Evolutionary conservation across 306 rosid genomes (phyloP).

Genomic region (Prunus salicina): DNA sequence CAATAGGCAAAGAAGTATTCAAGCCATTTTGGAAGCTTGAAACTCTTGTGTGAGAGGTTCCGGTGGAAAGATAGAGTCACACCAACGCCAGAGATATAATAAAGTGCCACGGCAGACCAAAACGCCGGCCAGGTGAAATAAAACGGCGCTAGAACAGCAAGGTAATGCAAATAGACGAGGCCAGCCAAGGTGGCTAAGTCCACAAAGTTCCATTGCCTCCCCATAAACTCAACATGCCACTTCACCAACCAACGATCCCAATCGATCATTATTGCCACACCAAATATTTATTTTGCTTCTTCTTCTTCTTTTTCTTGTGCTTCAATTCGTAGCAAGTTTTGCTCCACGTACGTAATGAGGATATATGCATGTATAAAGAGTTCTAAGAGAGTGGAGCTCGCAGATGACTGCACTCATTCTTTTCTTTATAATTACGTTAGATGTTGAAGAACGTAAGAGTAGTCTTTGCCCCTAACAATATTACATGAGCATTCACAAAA

Average conservation of each 20-base stretch:
- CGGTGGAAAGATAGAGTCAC: conserved; percentile 76
- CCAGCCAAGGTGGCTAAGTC: conserved; percentile 57
- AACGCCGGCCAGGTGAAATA: conserved; percentile 64
- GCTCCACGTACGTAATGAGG: too few relatives aligned
- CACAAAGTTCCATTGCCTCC: conserved; percentile 67
- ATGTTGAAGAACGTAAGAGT: neutral
- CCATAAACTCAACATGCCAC: conserved; percentile 24
- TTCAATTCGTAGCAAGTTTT: too few relatives aligned
- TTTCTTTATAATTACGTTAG: neutral
- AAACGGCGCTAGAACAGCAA: conserved; percentile 67
- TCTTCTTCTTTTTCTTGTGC: too few relatives aligned
- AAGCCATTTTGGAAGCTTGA: conserved; percentile 82
- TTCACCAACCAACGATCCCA: neutral
- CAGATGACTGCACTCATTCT: neutral
- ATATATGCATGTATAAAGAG: neutral
- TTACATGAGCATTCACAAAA: neutral
- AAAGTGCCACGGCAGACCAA: conserved; percentile 56
- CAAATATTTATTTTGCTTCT: too few relatives aligned
- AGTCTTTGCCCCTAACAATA: neutral
- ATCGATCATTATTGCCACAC: neutral
- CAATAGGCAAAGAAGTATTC: conserved; percentile 79
- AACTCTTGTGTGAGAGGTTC: conserved; percentile 33
- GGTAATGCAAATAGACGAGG: conserved; percentile 54
- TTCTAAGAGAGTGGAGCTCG: neutral
- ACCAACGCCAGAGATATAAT: conserved; percentile 67